A percentile compares a stretch with the other conserved stretches of the same genome.
Evolutionary conservation across 805 yeast species (phyloP).

Genomic region (Hanseniaspora taiwanica): DNA sequence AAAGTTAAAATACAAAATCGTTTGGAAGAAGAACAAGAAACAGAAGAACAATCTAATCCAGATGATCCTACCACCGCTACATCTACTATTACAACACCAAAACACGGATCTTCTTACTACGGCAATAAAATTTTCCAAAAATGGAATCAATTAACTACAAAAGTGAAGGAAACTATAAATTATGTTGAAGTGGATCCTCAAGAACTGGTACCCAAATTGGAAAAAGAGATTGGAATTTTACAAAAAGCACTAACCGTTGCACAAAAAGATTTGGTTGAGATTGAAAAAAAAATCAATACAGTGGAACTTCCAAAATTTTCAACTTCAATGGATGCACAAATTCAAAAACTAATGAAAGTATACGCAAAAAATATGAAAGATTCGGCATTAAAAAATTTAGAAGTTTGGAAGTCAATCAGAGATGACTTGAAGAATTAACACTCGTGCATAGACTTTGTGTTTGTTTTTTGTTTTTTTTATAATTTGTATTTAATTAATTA

Average conservation of each 20-base stretch:
- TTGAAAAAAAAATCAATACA: constrained; percentile 19
- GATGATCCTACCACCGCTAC: neutral
- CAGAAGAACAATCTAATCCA: constrained; percentile 14
- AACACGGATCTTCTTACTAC: constrained; percentile 11
- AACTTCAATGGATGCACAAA: constrained; percentile 13
- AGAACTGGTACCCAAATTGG: constrained; percentile 10
- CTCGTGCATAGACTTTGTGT: neutral
- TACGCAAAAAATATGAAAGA: constrained; percentile 19
- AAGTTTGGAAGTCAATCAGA: constrained; percentile 18
- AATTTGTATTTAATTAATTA: too few relatives aligned
- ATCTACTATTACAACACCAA: constrained; percentile 8
- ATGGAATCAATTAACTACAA: constrained; percentile 19
- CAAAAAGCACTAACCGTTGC: constrained; percentile 13
- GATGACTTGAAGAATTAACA: neutral
- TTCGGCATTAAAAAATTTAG: constrained; percentile 18
- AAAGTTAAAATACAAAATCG: constrained; percentile 15
- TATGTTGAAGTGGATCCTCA: constrained; percentile 20
- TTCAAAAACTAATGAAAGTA: constrained; percentile 14
- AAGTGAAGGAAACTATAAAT: constrained; percentile 21
- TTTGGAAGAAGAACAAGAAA: constrained; percentile 11
- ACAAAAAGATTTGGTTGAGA: constrained; percentile 21
- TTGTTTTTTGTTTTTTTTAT: neutral
- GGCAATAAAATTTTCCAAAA: constrained; percentile 17
- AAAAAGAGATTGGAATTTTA: constrained; percentile 15
- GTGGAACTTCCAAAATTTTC: constrained; percentile 22